phyloP scores from a whole-genome alignment of 106 monocot species.

The Dioscorea zingiberensis region DNA sequence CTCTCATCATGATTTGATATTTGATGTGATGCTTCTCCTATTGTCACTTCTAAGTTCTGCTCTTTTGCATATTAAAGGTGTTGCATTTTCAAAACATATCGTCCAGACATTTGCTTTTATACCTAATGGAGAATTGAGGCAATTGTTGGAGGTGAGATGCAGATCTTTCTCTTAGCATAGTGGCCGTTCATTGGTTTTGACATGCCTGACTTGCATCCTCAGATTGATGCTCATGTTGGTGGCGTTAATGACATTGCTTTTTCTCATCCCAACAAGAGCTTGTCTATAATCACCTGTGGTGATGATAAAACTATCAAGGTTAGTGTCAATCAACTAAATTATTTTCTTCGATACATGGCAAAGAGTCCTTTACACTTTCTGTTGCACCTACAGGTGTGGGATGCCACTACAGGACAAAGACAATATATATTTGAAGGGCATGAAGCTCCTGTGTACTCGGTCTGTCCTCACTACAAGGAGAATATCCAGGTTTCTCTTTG shows the following conservation, averaged over 20 bases:
- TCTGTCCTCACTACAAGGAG: constrained; percentile 44
- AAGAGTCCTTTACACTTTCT: not conserved
- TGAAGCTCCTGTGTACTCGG: constrained; percentile 44
- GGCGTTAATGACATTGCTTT: constrained; percentile 84
- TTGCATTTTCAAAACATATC: constrained; percentile 97
- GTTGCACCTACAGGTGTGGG: constrained; percentile 37
- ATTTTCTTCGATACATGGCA: not conserved
- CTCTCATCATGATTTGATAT: not conserved
- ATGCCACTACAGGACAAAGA: constrained; percentile 17
- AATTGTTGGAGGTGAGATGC: constrained; percentile 62
- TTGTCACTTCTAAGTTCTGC: constrained; percentile 6
- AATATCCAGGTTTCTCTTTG: constrained; percentile 31
- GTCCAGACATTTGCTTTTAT: constrained; percentile 78
- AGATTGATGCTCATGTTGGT: constrained; percentile 91
- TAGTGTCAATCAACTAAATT: not conserved
- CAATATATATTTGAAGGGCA: constrained; percentile 41
- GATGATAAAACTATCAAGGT: constrained; percentile 84
- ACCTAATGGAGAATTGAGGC: constrained; percentile 75
- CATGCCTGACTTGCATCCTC: constrained; percentile 1
- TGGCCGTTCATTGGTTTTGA: constrained; percentile 4
- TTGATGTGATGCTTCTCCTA: not conserved
- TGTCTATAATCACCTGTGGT: constrained; percentile 66
- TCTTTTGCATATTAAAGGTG: constrained; percentile 33
- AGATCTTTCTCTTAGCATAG: not conserved
- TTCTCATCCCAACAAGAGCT: constrained; percentile 40